These are phyloP conservation scores for Rauvolfia tetraphylla DNA, from an alignment of 257 asterid genomes.

Conservation along the genomic window DNA sequence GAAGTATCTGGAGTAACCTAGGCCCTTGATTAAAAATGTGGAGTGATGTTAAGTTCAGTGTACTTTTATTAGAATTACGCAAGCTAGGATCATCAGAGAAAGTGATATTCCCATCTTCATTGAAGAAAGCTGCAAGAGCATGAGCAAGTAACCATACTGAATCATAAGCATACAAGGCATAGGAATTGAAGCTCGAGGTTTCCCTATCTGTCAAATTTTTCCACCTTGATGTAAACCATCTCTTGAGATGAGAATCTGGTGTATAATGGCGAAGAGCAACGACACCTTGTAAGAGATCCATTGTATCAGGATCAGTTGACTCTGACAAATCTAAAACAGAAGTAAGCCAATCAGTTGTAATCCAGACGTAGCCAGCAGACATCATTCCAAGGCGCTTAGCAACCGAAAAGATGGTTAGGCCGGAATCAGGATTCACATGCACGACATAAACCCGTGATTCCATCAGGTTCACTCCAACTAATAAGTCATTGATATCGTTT, in stretches of 20 bases:
- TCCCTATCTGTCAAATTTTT: slow-evolving; percentile 28
- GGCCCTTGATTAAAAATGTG: slow-evolving; percentile 56
- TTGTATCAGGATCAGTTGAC: slow-evolving; percentile 22
- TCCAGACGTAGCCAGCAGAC: slow-evolving; percentile 68
- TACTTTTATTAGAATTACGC: slow-evolving; percentile 20
- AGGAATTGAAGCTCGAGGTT: slow-evolving; percentile 42
- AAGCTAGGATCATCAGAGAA: slow-evolving; percentile 51
- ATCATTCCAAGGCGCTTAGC: slow-evolving; percentile 71
- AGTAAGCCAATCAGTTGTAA: slow-evolving; percentile 78
- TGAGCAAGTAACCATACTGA: slow-evolving; percentile 65
- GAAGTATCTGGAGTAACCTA: slow-evolving; percentile 45
- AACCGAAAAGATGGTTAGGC: slow-evolving; percentile 44
- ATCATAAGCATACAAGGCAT: slow-evolving; percentile 74
- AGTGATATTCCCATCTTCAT: slow-evolving; percentile 38
- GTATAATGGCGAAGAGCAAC: slow-evolving; percentile 59
- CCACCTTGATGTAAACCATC: slow-evolving; percentile 41
- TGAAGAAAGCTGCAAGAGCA: slow-evolving; percentile 55
- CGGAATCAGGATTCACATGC: slow-evolving; percentile 68
- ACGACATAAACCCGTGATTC: slow-evolving; percentile 71
- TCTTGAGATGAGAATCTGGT: slow-evolving; percentile 49
- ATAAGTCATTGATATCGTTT: slow-evolving; percentile 43
- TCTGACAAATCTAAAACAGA: slow-evolving; percentile 50
- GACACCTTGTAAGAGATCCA: slow-evolving; percentile 56
- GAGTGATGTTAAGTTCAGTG: slow-evolving; percentile 39
- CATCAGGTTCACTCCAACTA: slow-evolving; percentile 44